Evolutionary conservation across 805 yeast species (phyloP).

Genomic region (Wickerhamiella qilinensis): DNA sequence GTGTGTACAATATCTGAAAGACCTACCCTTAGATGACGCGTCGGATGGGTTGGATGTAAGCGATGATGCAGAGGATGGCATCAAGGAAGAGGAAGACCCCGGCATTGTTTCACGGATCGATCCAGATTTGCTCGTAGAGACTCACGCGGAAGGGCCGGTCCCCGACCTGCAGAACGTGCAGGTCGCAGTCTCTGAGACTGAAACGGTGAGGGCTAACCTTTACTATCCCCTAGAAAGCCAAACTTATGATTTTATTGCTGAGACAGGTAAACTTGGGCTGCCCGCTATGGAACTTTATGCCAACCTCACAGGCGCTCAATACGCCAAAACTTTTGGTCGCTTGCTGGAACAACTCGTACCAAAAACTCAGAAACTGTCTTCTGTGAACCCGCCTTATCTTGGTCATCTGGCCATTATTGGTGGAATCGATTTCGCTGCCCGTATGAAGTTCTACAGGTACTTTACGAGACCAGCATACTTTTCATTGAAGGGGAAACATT

Average conservation of each 20-base stretch:
- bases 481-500: not conserved
- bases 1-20: constrained; percentile 22
- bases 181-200: not conserved
- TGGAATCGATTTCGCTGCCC: constrained; percentile 58
- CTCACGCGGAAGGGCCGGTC: constrained; percentile 15
- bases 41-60: constrained; percentile 1
- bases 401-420: constrained; percentile 32
- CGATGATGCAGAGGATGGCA: constrained; percentile 13
- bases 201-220: constrained; percentile 25
- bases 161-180: no score
- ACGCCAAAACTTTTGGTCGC: constrained; percentile 35
- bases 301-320: constrained; percentile 37
- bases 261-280: constrained; percentile 32
- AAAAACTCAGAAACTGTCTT: constrained; percentile 21
- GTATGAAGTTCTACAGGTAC: constrained; percentile 55
- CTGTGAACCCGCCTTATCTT: constrained; percentile 10
- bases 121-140: constrained; percentile 15
- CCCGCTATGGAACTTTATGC: constrained; percentile 40
- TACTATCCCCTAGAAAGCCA: constrained; percentile 54
- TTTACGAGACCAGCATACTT: constrained; percentile 23
- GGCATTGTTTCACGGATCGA: not conserved
- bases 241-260: constrained; percentile 32
- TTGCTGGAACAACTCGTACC: constrained; percentile 32
- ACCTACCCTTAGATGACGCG: constrained; percentile 6
- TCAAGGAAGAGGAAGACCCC: constrained; percentile 14